A percentile compares a stretch with the other conserved stretches of the same genome.
Evolutionary conservation across 2,329 filamentous ascomycete species (phyloP).

Genomic region (Pseudogymnoascus sp.): DNA sequence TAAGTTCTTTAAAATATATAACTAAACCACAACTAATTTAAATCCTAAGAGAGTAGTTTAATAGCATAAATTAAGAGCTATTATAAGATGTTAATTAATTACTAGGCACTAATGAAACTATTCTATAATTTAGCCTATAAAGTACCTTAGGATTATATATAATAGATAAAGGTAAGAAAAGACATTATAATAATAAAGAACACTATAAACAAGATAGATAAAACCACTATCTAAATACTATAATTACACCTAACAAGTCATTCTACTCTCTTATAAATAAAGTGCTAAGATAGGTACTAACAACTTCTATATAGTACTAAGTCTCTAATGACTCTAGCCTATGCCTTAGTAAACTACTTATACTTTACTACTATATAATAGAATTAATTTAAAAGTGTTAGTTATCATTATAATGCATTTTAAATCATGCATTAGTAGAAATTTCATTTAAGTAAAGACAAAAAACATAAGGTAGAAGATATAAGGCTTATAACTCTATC

Average conservation of each 20-base stretch:
- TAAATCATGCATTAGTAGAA: too few species aligned
- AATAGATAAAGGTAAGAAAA: neutral
- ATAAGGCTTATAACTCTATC: too few species aligned
- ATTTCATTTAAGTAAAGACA: too few species aligned
- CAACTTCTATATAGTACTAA: neutral
- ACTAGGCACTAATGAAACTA: neutral
- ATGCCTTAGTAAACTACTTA: neutral
- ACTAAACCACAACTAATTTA: conserved; percentile 8
- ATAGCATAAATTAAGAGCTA: neutral
- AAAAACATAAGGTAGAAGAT: too few species aligned
- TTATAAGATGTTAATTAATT: neutral
- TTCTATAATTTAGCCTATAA: neutral
- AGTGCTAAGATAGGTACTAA: neutral
- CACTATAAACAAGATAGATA: too few species aligned
- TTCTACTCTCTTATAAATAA: conserved; percentile 4
- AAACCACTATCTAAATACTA: neutral
- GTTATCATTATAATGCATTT: too few species aligned
- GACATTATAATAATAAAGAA: too few species aligned
- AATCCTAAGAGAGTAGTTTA: neutral
- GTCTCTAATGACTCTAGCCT: neutral
- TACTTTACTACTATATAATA: neutral
- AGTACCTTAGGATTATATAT: neutral
- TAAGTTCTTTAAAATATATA: conserved; percentile 4
- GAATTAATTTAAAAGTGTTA: too few species aligned
- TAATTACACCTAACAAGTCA: neutral